Conservation (phyloP, 108 stramenopile genomes). For the Mayamaea pseudoterrestris region DNA sequence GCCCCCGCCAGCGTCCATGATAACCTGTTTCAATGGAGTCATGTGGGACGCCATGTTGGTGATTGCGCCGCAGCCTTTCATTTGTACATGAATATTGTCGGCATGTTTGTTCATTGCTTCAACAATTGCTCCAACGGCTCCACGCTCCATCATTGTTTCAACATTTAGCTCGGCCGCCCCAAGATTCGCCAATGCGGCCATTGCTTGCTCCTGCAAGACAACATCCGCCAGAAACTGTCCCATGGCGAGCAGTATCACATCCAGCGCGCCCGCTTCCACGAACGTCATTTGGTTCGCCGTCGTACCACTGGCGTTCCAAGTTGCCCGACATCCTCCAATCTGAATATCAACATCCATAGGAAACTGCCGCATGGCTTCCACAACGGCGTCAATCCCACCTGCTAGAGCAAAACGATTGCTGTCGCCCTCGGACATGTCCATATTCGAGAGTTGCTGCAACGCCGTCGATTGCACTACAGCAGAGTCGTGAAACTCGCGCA, state of each 20-base stretch:
- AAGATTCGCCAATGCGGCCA: slow-evolving; percentile 54
- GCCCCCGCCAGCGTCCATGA: slow-evolving; percentile 36
- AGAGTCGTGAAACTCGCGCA: slow-evolving; percentile 8
- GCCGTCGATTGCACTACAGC: slow-evolving; percentile 9
- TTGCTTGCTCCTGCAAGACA: slow-evolving; percentile 44
- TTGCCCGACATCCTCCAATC: slow-evolving; percentile 33
- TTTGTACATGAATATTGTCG: slow-evolving; percentile 32
- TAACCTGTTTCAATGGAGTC: slow-evolving; percentile 16
- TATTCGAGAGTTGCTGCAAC: slow-evolving; percentile 19
- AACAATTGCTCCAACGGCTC: slow-evolving; percentile 25
- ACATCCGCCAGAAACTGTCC: slow-evolving; percentile 23
- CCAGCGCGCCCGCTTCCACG: slow-evolving; percentile 30
- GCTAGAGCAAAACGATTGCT: slow-evolving; percentile 11
- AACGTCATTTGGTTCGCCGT: slow-evolving; percentile 32
- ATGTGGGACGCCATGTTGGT: slow-evolving; percentile 48
- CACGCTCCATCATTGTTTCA: slow-evolving; percentile 11
- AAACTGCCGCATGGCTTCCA: slow-evolving; percentile 31
- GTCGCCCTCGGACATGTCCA: slow-evolving; percentile 18
- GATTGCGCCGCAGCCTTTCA: slow-evolving; percentile 43
- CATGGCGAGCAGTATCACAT: slow-evolving; percentile 33
- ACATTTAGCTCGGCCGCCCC: slow-evolving; percentile 24
- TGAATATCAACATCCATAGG: slow-evolving; percentile 23
- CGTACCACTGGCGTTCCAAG: slow-evolving; percentile 38
- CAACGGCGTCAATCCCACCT: slow-evolving; percentile 25
- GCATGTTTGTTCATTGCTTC: slow-evolving; percentile 45